Base-by-base conservation (phyloP, 257 asterid genomes). In the Capsicum rhomboideum region DNA sequence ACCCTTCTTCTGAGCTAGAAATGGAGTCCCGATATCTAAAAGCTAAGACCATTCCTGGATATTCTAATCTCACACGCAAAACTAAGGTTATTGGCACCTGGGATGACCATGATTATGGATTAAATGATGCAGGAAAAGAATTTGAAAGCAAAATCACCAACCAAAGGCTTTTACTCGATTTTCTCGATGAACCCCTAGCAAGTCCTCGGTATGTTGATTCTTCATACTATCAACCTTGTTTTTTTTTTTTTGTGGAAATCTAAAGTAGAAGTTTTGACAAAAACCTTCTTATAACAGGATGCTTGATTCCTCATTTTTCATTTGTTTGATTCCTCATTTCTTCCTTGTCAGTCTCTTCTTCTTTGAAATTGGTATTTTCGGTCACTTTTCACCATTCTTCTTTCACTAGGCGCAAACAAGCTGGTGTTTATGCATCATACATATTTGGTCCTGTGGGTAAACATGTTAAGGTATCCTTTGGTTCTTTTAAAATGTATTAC, bases 21-120 rank as follows among this genome's bases (percentile, higher is more conserved):
- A 84, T 87, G 89, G 34, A 4, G 50, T 67, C 66, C 55, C 63
- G 72, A 28, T 87, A 87, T 68, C 64, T 13, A 49, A 16, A 67
- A 34, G 86, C 85, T 52, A 87, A 82, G 83, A 21, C 75, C n/a
- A 78, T 69, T 78, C 88, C 84, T 34, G 86, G 82, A 44, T 87
- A 85, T 82, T 55, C 83, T 68, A 75, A 75, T 74, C 88, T 87
- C 78, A 56, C 71, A 13, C 66, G 44, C 55, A 78, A 26, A 44
- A 82, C 85, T 42, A 86, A 72, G 87, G 83, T 87, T 31, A 49
- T 87, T 53, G 89, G 90, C 52, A 87, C 90, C 0, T 87, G 88
- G 90, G 90, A 87, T 78, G 90, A 87, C 63, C 90, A 87, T 68
- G 90, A 87, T 82, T 87, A 66, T 64, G 90, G 88, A 46, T 68